Evolutionary conservation across 441 rosid genomes (phyloP).

Genomic region (Erysimum cheiri): DNA sequence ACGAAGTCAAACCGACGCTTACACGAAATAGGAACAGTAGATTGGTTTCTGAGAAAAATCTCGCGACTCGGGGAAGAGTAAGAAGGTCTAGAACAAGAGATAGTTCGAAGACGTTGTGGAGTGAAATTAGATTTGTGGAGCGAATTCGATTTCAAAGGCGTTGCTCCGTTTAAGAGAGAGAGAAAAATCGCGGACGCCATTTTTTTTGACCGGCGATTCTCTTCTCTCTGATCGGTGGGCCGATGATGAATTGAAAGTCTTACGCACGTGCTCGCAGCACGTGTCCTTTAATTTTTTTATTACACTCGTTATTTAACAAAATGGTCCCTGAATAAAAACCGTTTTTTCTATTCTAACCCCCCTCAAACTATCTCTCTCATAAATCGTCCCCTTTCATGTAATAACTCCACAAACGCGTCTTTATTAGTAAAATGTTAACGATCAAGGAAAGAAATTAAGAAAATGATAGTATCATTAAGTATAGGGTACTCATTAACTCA

Average conservation of each 20-base stretch:
- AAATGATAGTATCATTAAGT: not conserved
- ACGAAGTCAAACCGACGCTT: not conserved
- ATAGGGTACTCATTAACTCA: not conserved
- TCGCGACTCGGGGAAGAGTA: not conserved
- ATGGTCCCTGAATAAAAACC: not conserved
- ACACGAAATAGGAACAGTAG: conserved; percentile 19
- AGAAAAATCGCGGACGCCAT: conserved; percentile 37
- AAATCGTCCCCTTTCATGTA: not conserved
- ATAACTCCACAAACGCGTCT: not conserved
- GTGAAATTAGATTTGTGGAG: conserved; percentile 13
- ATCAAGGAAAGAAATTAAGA: not conserved
- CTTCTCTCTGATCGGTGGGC: conserved; percentile 17
- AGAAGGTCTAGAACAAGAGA: not conserved
- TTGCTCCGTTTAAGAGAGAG: conserved; percentile 21
- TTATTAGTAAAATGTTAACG: not conserved
- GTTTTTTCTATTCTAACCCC: not conserved
- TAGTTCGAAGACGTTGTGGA: conserved; percentile 3
- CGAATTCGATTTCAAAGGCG: conserved; percentile 13
- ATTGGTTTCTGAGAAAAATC: conserved; percentile 19
- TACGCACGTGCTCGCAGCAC: not conserved
- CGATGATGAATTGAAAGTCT: conserved; percentile 9
- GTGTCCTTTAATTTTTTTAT: not conserved
- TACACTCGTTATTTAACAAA: conserved; percentile 8
- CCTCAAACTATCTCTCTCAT: not conserved
- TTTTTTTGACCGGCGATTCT: not conserved